These are phyloP conservation scores for Erodium trifolium DNA, from an alignment of 441 rosid species.

Conservation along the genomic window DNA sequence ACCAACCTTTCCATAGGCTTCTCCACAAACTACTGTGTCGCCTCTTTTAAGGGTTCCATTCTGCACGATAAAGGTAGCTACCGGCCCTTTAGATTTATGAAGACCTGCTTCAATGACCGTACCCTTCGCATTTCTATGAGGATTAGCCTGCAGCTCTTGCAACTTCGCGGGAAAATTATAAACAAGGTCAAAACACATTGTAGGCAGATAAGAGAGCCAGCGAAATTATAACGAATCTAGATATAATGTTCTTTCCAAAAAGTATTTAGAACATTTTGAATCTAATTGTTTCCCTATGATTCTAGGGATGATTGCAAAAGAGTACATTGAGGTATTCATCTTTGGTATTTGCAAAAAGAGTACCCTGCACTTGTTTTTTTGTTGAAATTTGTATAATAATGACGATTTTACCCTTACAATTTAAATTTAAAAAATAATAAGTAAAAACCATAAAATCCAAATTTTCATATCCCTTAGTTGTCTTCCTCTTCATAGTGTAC, in stretches of 20 bases:
- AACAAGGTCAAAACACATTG: constrained; percentile 25
- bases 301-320: background rate
- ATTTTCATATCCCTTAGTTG: too few relatives aligned
- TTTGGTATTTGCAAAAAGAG: too few relatives aligned
- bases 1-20: constrained; percentile 89
- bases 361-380: too few relatives aligned
- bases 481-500: too few relatives aligned
- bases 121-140: constrained; percentile 92
- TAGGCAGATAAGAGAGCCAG: constrained; percentile 15
- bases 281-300: background rate
- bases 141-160: constrained; percentile 97
- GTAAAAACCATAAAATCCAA: too few relatives aligned
- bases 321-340: too few relatives aligned
- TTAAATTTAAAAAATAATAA: too few relatives aligned
- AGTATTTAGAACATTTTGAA: background rate
- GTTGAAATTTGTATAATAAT: too few relatives aligned
- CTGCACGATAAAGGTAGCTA: constrained; percentile 87
- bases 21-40: constrained; percentile 87
- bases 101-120: constrained; percentile 93
- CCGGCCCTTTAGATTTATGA: constrained; percentile 85
- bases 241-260: constrained; percentile 1
- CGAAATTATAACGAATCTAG: background rate
- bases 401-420: too few relatives aligned
- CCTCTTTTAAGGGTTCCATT: constrained; percentile 90
- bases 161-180: constrained; percentile 42